Evolutionary conservation across 495 filamentous ascomycete genomes (phyloP), one percentile per base, ranked within the genome.

Genomic region (Neurospora sp.): DNA sequence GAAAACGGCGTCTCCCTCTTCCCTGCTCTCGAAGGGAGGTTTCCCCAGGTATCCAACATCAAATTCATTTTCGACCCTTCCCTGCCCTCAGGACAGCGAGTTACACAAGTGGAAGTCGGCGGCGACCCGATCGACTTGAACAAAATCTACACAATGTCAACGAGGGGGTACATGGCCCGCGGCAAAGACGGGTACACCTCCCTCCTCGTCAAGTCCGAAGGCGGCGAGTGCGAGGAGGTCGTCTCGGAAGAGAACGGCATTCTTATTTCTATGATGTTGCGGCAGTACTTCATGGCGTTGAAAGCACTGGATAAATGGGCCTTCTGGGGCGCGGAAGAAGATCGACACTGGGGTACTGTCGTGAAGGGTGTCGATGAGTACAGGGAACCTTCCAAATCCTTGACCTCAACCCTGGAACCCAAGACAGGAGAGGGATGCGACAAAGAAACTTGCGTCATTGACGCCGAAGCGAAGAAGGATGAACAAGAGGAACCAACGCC

Each of bases 211-310:
- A 77, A 90, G 71, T 85, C 88, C 1, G 90, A 91, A 75, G 92
- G 92, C 31, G 94, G 93, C 10, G 80, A 85, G 14, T 91, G 91
- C 3, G 90, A 93, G 76, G 92, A 93, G 78, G 77, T 97, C 20
- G 89, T 97, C 23, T 88, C 86, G 37, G 94, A 97, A 74, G 94
- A 97, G 77, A 93, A 92, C 72, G 94, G 94, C 9, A 88, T 96
- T 5, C 81, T 97, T 38, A 93, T 97, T 75, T 92, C 90, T 75
- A 93, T 89, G 73, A 90, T 97, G 73, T 84, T 97, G 31, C 89
- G 94, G 5, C 94, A 97, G 80, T 97, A 96, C 77, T 97, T 97
- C 79, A 88, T 95, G 85, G 91, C 89, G 12, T 83, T 96, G 20
- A 93, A 93, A 73, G 89, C 94, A 0, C 80, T 96, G 71, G 90